phyloP scores from a whole-genome alignment of 2,329 filamentous ascomycete genomes.

The Colletotrichum chlorophyti region DNA sequence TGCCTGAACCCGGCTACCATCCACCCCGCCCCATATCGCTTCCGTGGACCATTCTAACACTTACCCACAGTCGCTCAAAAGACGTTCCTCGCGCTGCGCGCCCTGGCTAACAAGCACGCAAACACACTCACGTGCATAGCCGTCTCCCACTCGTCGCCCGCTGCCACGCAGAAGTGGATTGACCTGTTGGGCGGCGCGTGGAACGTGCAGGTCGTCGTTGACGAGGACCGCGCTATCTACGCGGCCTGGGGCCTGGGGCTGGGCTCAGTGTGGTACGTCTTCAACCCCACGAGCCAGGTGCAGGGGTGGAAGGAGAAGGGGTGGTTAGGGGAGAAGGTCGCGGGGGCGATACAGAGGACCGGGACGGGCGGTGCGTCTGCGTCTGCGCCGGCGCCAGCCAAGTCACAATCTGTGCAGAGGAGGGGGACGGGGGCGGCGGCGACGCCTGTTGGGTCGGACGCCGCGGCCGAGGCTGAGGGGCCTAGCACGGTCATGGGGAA shows the following conservation, averaged over 20 bases:
- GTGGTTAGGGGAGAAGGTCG: conserved; percentile 60
- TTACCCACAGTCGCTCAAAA: conserved; percentile 56
- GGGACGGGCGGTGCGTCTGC: conserved; percentile 12
- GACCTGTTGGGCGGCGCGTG: conserved; percentile 64
- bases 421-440: conserved; percentile 16
- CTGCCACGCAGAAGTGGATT: conserved; percentile 63
- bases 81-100: conserved; percentile 62
- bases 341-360: conserved; percentile 47
- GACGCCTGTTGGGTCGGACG: conserved; percentile 24
- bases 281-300: conserved; percentile 59
- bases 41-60: background rate
- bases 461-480: conserved; percentile 41
- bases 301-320: conserved; percentile 61
- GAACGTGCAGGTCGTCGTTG: conserved; percentile 61
- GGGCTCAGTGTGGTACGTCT: conserved; percentile 56
- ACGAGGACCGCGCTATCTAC: conserved; percentile 63
- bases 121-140: conserved; percentile 60
- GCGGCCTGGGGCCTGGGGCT: conserved; percentile 65
- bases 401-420: conserved; percentile 16
- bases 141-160: conserved; percentile 63
- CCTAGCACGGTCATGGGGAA: conserved; percentile 57
- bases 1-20: conserved; percentile 3
- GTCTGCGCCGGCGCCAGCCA: background rate
- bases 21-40: conserved; percentile 10
- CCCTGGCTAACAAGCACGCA: conserved; percentile 59